Conservation (phyloP, 2,329 filamentous ascomycete species). For the Microdochium bolleyi region DNA sequence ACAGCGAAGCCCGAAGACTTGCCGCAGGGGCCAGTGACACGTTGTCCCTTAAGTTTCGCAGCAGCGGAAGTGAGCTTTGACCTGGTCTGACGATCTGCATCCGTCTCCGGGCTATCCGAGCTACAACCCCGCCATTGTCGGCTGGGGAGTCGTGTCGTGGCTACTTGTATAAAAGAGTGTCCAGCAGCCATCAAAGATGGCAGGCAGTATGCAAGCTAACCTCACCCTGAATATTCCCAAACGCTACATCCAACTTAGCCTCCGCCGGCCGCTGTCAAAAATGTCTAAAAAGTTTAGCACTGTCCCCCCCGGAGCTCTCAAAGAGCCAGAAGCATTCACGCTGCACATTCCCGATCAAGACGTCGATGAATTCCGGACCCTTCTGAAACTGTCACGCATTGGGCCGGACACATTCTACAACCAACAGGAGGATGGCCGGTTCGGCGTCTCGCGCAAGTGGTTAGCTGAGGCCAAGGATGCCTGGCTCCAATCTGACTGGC, state of each 20-base stretch:
- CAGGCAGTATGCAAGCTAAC: neutral
- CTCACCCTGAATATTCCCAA: neutral
- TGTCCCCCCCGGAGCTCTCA: neutral
- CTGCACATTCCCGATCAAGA: conserved; percentile 31
- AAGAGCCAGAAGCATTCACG: neutral
- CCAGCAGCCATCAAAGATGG: neutral
- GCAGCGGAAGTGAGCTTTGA: neutral
- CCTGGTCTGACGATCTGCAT: neutral
- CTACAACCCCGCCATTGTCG: neutral
- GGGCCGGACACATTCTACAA: conserved; percentile 41
- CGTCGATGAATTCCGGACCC: conserved; percentile 33
- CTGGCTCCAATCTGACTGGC: conserved; percentile 36
- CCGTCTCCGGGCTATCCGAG: neutral
- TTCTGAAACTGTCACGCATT: conserved; percentile 38
- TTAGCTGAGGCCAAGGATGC: conserved; percentile 27
- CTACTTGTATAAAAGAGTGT: neutral
- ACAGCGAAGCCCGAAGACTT: neutral
- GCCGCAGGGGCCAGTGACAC: neutral
- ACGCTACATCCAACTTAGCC: neutral
- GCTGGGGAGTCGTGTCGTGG: neutral
- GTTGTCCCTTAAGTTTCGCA: neutral
- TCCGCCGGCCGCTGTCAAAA: neutral
- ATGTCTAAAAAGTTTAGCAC: neutral
- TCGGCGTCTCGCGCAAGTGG: conserved; percentile 38
- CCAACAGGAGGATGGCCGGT: conserved; percentile 28